Evolutionary conservation across 371 early-diverging fungal genomes (phyloP), one percentile per base, ranked within the genome.

Genomic region (Batkoa obscura): DNA sequence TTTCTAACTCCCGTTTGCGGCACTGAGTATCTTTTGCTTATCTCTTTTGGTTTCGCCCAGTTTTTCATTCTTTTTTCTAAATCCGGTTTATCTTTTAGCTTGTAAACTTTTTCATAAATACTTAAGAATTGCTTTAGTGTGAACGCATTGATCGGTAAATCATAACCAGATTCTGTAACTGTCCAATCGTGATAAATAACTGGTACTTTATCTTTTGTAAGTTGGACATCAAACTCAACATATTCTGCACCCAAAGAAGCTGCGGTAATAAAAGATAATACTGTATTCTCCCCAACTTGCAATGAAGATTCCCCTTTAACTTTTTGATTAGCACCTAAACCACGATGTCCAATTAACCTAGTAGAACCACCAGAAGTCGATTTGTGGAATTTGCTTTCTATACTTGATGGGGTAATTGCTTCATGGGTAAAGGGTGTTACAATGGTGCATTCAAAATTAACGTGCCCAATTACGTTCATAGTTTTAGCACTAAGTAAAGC

Each of bases 181-280:
- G 96, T 91, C 33, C 83, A 50, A 69, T 98, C 94, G 61, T 98
- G 99, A 65, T 94, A 94, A 47, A 98, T 70, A 2, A 98, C 88
- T 8, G 93, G 92, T 0, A 83, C 80, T 50, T 72, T 59, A 63
- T 98, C 96, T 59, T 84, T 86, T 4, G 95, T 92, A 56, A 98
- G 64, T 71, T 98, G 98, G 17, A 94, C 93, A 68, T 97, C 94
- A 70, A 95, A 91, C 67, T 98, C 98, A 10, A 98, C 83, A 59
- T 82, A 89, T 59, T 84, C 81, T 0, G 88, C 94, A 39, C 96
- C 95, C 17, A 85, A 70, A 4, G 80, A 76, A 10, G 82, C 80
- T 0, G 96, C 97, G 0, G 85, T 84, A 15, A 83, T 72, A 68
- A 98, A 88, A 0, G 96, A 92, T 33, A 84, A 64, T 6, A 91